A percentile compares a stretch with the other conserved stretches of the same genome.
Conservation (phyloP, 768 basidiomycete genomes). For the Phlebiopsis flavidoalba region DNA sequence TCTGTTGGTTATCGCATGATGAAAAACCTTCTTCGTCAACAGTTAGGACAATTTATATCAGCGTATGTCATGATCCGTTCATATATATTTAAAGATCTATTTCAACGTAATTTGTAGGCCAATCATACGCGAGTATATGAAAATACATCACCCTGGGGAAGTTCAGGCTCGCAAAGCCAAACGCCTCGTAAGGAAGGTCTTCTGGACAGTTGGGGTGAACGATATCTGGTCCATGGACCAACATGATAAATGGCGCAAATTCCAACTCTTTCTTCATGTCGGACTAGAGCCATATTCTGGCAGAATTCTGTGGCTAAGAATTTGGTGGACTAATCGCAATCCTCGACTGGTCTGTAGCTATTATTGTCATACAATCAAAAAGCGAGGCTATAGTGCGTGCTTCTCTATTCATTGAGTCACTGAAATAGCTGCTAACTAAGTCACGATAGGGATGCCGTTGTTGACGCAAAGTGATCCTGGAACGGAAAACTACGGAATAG, state of each 20-base stretch:
- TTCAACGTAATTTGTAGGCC: too few relatives aligned
- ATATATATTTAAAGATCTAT: too few relatives aligned
- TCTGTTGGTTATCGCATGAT: too few relatives aligned
- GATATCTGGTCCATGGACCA: conserved; percentile 20
- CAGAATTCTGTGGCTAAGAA: conserved; percentile 13
- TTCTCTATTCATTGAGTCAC: background rate
- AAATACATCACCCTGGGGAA: background rate
- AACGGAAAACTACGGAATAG: conserved; percentile 38
- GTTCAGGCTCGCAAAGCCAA: background rate
- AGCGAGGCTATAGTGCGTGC: background rate
- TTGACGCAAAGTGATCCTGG: conserved; percentile 41
- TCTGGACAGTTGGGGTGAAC: conserved; percentile 16
- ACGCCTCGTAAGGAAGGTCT: background rate
- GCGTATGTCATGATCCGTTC: too few relatives aligned
- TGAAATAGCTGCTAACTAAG: too few relatives aligned
- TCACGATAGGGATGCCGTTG: conserved; percentile 1
- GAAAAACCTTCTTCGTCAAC: too few relatives aligned
- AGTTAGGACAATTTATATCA: too few relatives aligned
- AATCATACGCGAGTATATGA: too few relatives aligned
- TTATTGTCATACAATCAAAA: conserved; percentile 2
- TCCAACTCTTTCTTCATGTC: conserved; percentile 14
- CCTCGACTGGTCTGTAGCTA: conserved; percentile 8
- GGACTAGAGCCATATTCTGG: conserved; percentile 10
- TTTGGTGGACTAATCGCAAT: conserved; percentile 20
- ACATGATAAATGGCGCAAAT: conserved; percentile 19